phyloP scores from a whole-genome alignment of 805 yeast species.

The Phaffomyces thermotolerans region DNA sequence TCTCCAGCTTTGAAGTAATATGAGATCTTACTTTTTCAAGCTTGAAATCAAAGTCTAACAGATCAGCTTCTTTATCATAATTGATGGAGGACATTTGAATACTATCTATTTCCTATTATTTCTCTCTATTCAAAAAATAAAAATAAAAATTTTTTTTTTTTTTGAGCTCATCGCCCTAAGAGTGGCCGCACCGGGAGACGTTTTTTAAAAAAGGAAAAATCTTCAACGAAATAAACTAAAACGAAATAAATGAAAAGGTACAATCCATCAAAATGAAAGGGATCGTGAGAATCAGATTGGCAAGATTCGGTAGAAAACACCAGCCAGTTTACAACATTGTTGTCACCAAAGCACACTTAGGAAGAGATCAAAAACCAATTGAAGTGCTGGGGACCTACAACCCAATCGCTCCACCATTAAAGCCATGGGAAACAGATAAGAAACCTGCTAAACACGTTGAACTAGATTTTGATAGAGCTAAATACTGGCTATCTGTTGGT shows the following conservation, averaged over 20 bases:
- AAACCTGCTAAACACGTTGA: slow-evolving; percentile 70
- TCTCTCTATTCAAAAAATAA: not conserved
- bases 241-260: not conserved
- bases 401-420: slow-evolving; percentile 68
- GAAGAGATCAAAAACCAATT: slow-evolving; percentile 82
- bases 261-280: slow-evolving; percentile 45
- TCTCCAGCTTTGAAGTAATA: slow-evolving; percentile 68
- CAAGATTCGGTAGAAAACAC: slow-evolving; percentile 86
- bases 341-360: slow-evolving; percentile 67
- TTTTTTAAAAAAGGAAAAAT: not conserved
- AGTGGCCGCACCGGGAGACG: no score
- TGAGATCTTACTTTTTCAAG: slow-evolving; percentile 66
- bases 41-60: slow-evolving; percentile 42
- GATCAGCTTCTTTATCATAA: slow-evolving; percentile 17
- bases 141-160: slow-evolving; percentile 4
- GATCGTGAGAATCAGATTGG: slow-evolving; percentile 78
- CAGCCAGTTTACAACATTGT: slow-evolving; percentile 90
- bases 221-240: not conserved
- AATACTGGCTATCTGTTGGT: slow-evolving; percentile 96
- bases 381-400: slow-evolving; percentile 94
- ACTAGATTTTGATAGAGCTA: slow-evolving; percentile 81
- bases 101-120: no score
- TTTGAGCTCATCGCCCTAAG: slow-evolving; percentile 4
- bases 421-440: slow-evolving; percentile 50
- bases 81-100: slow-evolving; percentile 1